These are phyloP conservation scores for Teratosphaeria epicoccoides DNA, from an alignment of 2,329 filamentous ascomycete species.

Conservation along the genomic window DNA sequence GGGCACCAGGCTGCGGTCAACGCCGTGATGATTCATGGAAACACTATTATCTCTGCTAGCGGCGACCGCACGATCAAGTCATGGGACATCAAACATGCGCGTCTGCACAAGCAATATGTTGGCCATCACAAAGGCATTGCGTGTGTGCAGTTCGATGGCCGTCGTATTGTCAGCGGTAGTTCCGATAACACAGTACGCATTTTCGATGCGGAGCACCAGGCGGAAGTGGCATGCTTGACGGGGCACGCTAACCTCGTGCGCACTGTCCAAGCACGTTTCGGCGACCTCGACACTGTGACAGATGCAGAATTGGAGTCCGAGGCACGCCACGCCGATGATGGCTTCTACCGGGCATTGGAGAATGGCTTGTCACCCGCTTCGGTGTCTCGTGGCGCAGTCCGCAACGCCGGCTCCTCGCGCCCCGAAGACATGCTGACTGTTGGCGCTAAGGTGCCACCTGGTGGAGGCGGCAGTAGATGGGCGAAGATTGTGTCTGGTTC, in stretches of 20 bases:
- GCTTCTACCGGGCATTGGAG: conserved; percentile 53
- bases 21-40: conserved; percentile 77
- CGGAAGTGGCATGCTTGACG: conserved; percentile 78
- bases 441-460: conserved; percentile 79
- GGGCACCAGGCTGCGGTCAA: conserved; percentile 91
- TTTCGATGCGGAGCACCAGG: conserved; percentile 74
- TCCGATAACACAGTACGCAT: conserved; percentile 95
- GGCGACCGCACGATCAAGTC: conserved; percentile 89
- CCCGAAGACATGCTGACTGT: conserved; percentile 68
- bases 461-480: conserved; percentile 79
- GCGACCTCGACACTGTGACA: conserved; percentile 66
- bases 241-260: conserved; percentile 79
- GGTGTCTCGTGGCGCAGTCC: conserved; percentile 17
- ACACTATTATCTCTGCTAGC: conserved; percentile 86
- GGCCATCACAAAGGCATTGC: conserved; percentile 94
- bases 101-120: conserved; percentile 64
- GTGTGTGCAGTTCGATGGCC: conserved; percentile 91
- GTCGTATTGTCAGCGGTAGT: conserved; percentile 87
- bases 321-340: conserved; percentile 60
- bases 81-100: conserved; percentile 78
- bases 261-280: conserved; percentile 90
- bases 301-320: conserved; percentile 62
- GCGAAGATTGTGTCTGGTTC: conserved; percentile 94
- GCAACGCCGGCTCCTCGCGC: conserved; percentile 62
- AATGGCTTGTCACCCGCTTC: conserved; percentile 31